Base-by-base conservation (phyloP, 1,139 yeast species). In the Suhomyces maxii region DNA sequence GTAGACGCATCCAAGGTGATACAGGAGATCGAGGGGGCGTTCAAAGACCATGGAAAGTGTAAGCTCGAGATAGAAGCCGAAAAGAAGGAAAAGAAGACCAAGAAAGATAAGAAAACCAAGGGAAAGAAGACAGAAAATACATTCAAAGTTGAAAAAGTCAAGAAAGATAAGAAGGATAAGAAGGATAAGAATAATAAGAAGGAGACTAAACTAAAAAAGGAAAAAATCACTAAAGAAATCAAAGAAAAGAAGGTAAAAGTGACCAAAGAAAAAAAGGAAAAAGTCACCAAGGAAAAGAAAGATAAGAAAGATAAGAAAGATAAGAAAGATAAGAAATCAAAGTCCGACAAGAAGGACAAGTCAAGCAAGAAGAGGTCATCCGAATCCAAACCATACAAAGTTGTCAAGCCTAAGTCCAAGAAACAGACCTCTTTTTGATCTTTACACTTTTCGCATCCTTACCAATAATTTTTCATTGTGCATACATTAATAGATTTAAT, bases 1-100 rank as follows among this genome's bases (percentile, higher is more conserved):
- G 40, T 51, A n/a, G 59, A 56, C 36, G 49, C 53, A 3, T 47
- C 46, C 12, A 52, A 54, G 46, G 55, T 50, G 39, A 43, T 55
- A 42, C 52, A 48, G 34, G 55, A 51, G 37, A 50, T 48, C 11
- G 53, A 48, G 30, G 48, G 47, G 26, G 47, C 42, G 11, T 49
- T 45, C 36, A 39, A 42, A 28, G 39, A 44, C 26, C 41, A 45
- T 30, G 40, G 40, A 40, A 41, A 42, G 35, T 34, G 40, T 30
- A 44, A 50, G 41, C 44, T 47, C 36, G 36, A 44, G 42, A 37
- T 49, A 39, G 53, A 46, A 26, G 40, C 48, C 34, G 37, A 39
- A 41, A 36, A 47, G 37, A 33, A 44, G 35, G 40, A 52, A 26
- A 40, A 47, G 36, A 44, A 48, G 42, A 39, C 41, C 10, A 43